Conservation (phyloP, 345 rosid genomes). For the Hypericum androsaemum region DNA sequence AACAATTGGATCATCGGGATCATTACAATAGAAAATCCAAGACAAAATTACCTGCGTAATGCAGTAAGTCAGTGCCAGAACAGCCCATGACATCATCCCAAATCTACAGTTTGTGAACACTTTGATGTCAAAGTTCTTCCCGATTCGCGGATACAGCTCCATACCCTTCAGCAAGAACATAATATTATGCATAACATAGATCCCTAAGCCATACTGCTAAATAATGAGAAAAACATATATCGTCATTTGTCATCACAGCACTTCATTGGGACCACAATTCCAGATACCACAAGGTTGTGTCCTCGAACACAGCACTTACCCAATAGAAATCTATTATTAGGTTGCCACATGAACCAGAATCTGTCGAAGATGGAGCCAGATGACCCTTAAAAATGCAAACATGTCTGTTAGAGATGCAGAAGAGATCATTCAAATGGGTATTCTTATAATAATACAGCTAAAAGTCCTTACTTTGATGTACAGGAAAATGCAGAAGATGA, state of each 20-base stretch:
- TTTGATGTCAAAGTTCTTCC: slow-evolving; percentile 90
- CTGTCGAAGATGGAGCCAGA: slow-evolving; percentile 83
- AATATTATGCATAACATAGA: slow-evolving; percentile 12
- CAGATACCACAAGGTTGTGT: not conserved
- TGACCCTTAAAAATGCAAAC: slow-evolving; percentile 55
- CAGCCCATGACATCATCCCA: slow-evolving; percentile 99
- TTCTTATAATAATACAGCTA: slow-evolving; percentile 9
- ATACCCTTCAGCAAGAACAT: slow-evolving; percentile 57
- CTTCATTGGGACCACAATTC: not conserved
- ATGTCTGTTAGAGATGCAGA: slow-evolving; percentile 15
- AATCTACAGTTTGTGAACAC: slow-evolving; percentile 97
- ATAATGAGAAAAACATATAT: not conserved
- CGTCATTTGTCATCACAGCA: not conserved
- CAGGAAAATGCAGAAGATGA: slow-evolving; percentile 73
- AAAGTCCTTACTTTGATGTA: slow-evolving; percentile 66
- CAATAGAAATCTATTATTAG: slow-evolving; percentile 87
- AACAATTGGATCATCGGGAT: no score
- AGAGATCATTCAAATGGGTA: not conserved
- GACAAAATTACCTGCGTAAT: slow-evolving; percentile 67
- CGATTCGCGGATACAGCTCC: slow-evolving; percentile 98
- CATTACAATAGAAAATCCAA: no score
- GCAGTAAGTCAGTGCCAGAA: slow-evolving; percentile 97
- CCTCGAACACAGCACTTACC: slow-evolving; percentile 41
- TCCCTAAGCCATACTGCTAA: not conserved
- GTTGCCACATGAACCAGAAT: slow-evolving; percentile 93